Percentiles rank a stretch among this genome's conserved stretches.
Evolutionary conservation across 768 basidiomycete genomes (phyloP).

Genomic region (Suillus fuscotomentosus): DNA sequence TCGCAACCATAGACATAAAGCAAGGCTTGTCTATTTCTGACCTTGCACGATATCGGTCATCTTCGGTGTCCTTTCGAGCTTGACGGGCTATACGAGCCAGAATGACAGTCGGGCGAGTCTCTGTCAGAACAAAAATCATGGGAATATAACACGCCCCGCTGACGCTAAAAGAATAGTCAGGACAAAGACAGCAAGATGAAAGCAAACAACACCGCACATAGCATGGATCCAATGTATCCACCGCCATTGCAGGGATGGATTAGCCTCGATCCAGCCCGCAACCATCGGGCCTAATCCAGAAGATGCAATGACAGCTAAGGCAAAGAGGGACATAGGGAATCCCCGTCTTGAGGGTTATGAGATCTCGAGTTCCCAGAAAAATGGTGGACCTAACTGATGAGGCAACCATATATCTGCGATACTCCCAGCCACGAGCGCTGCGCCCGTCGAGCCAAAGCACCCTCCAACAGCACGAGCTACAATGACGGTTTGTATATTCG

Average conservation of each 20-base stretch:
- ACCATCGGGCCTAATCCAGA: conserved; percentile 63
- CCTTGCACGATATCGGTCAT: conserved; percentile 58
- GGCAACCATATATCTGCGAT: conserved; percentile 69
- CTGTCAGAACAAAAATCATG: conserved; percentile 57
- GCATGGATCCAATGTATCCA: conserved; percentile 85
- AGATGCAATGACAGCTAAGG: conserved; percentile 56
- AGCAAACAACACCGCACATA: conserved; percentile 40
- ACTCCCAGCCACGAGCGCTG: conserved; percentile 75
- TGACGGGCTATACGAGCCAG: conserved; percentile 62
- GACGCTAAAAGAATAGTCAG: conserved; percentile 36
- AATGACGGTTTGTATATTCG: conserved; percentile 61
- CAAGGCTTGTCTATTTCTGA: conserved; percentile 62
- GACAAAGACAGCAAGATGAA: background rate
- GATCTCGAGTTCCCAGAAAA: background rate
- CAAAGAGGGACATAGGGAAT: conserved; percentile 75
- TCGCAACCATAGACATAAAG: conserved; percentile 58
- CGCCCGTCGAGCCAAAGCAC: conserved; percentile 64
- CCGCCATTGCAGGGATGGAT: conserved; percentile 60
- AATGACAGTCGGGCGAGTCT: conserved; percentile 74
- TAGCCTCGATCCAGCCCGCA: conserved; percentile 67
- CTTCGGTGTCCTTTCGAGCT: conserved; percentile 62
- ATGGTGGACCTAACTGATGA: conserved; percentile 44
- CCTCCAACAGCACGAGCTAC: conserved; percentile 65
- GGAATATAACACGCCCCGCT: conserved; percentile 48
- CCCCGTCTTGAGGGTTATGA: conserved; percentile 53